Evolutionary conservation across 2,329 filamentous ascomycete genomes (phyloP).

Genomic region (Uncinocarpus reesii): DNA sequence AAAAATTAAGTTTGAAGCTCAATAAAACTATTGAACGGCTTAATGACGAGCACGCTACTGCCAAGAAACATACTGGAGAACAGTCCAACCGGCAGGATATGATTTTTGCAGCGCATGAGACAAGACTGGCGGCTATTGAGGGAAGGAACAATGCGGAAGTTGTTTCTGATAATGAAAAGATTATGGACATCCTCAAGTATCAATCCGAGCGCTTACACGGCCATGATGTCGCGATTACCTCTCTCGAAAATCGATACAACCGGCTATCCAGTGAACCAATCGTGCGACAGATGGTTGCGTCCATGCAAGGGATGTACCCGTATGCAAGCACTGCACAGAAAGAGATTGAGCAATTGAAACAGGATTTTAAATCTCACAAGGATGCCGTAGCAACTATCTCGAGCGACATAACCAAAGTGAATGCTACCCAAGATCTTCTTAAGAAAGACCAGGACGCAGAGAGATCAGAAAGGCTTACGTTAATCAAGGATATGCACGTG

Average conservation of each 20-base stretch:
- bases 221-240: slow-evolving; percentile 6
- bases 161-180: not conserved
- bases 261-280: slow-evolving; percentile 38
- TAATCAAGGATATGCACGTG: slow-evolving; percentile 14
- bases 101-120: not conserved
- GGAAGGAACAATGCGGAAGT: not conserved
- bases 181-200: not conserved
- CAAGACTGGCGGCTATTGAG: not conserved
- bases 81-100: not conserved
- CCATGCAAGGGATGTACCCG: slow-evolving; percentile 31
- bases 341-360: slow-evolving; percentile 18
- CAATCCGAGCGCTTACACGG: not conserved
- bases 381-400: not conserved
- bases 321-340: slow-evolving; percentile 21
- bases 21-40: not conserved
- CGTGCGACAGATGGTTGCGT: slow-evolving; percentile 26
- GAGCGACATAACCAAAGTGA: not conserved
- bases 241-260: slow-evolving; percentile 41
- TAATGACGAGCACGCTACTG: not conserved
- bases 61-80: not conserved
- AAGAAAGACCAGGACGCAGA: not conserved
- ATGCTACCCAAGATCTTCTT: not conserved
- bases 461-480: not conserved
- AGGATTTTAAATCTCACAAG: not conserved
- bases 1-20: not conserved